A percentile compares a stretch with the other conserved stretches of the same genome.
Evolutionary conservation across 768 basidiomycete genomes (phyloP).

Genomic region (Lyophyllum shimeji): DNA sequence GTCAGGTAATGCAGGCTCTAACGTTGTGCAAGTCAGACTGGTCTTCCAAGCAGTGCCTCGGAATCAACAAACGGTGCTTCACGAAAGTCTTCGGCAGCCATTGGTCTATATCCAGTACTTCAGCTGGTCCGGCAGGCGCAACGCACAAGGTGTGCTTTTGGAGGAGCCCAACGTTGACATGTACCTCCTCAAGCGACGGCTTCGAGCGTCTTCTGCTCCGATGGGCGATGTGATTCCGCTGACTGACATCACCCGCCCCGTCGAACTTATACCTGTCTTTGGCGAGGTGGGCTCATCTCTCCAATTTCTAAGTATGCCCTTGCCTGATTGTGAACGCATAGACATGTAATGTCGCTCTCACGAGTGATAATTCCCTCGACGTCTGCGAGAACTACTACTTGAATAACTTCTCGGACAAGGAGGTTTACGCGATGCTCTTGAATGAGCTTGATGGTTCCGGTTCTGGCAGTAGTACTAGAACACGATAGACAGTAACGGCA

Average conservation of each 20-base stretch:
- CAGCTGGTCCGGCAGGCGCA: background rate
- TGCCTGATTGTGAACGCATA: background rate
- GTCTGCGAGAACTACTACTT: background rate
- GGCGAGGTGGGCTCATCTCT: background rate
- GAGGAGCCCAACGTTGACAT: background rate
- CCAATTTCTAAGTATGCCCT: background rate
- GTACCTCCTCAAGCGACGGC: background rate
- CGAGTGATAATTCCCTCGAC: background rate
- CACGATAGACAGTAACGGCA: background rate
- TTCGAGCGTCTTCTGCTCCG: background rate
- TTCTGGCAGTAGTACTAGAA: background rate
- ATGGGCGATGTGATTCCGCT: background rate
- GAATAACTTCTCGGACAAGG: constrained; percentile 1
- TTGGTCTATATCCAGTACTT: background rate
- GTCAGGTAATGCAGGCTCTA: background rate
- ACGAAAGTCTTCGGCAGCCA: background rate
- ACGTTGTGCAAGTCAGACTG: background rate
- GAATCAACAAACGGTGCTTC: background rate
- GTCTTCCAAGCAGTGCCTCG: background rate
- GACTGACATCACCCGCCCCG: background rate
- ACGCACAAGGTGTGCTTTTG: background rate
- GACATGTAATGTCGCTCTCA: background rate
- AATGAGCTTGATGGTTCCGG: background rate
- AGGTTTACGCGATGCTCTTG: background rate
- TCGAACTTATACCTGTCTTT: background rate